Conservation (phyloP, 2,329 filamentous ascomycete genomes). For the Trichoderma lentiforme region DNA sequence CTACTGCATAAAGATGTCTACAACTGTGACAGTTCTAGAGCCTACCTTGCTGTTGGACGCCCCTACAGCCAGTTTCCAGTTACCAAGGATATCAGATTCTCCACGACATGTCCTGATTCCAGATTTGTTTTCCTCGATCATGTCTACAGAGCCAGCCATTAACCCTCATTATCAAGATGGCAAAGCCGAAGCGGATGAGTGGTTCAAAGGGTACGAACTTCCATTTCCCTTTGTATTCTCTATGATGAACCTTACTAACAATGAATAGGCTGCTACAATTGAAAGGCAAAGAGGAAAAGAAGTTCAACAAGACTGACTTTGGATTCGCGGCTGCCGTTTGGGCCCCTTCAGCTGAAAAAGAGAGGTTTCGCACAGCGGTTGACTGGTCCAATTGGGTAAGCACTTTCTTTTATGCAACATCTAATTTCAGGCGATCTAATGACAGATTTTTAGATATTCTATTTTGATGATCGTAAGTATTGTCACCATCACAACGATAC, state of each 20-base stretch:
- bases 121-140: not conserved
- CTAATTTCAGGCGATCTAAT: not conserved
- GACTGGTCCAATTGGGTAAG: not conserved
- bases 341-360: not conserved
- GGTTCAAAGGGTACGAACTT: not conserved
- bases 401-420: too few species aligned
- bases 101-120: not conserved
- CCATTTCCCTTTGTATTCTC: fast-evolving
- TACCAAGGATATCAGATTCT: not conserved
- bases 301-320: not conserved
- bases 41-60: not conserved
- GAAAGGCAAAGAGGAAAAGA: not conserved
- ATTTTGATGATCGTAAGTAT: not conserved
- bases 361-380: not conserved
- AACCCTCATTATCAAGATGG: not conserved
- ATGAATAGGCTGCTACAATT: not conserved
- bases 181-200: not conserved
- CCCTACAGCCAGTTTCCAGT: not conserved
- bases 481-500: not conserved
- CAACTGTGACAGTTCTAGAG: not conserved
- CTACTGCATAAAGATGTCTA: not conserved
- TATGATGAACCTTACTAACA: not conserved
- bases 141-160: not conserved
- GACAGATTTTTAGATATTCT: not conserved
- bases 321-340: not conserved